A percentile compares a stretch with the other conserved stretches of the same genome.
These are phyloP conservation scores for Diplodia corticola DNA, from an alignment of 2,329 filamentous ascomycete species.

Conservation along the genomic window DNA sequence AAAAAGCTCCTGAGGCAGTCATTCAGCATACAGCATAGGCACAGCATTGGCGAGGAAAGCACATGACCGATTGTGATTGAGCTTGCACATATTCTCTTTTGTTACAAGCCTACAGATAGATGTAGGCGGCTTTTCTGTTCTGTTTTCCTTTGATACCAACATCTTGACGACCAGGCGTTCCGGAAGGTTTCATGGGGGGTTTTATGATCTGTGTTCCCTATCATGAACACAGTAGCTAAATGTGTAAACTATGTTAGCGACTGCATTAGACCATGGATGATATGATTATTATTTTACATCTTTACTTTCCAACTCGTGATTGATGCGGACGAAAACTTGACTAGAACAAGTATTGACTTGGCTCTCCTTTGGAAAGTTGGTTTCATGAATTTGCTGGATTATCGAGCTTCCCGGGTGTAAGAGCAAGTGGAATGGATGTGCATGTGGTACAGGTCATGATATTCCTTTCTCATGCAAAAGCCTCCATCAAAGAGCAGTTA, in stretches of 20 bases:
- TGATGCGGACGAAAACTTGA: neutral
- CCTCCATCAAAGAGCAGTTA: neutral
- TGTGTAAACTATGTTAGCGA: neutral
- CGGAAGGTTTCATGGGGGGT: neutral
- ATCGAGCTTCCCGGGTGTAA: neutral
- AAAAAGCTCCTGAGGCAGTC: neutral
- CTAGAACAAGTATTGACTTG: neutral
- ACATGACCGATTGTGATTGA: neutral
- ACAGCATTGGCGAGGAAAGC: neutral
- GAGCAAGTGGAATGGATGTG: neutral
- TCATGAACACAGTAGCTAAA: neutral
- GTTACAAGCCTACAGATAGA: neutral
- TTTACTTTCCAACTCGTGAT: neutral
- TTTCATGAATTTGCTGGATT: neutral
- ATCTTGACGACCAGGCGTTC: neutral
- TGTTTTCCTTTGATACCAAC: constrained; percentile 7
- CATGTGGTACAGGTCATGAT: neutral
- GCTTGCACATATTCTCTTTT: neutral
- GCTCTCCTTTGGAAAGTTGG: neutral
- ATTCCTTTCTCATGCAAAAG: constrained; percentile 10
- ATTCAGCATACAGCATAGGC: neutral
- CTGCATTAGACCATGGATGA: neutral
- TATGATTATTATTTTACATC: neutral
- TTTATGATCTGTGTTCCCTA: neutral
- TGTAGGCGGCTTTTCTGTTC: neutral